Percentiles rank a stretch among this genome's conserved stretches.
These are phyloP conservation scores for Fusarium stilboides DNA, from an alignment of 2,329 filamentous ascomycete species.

Conservation along the genomic window DNA sequence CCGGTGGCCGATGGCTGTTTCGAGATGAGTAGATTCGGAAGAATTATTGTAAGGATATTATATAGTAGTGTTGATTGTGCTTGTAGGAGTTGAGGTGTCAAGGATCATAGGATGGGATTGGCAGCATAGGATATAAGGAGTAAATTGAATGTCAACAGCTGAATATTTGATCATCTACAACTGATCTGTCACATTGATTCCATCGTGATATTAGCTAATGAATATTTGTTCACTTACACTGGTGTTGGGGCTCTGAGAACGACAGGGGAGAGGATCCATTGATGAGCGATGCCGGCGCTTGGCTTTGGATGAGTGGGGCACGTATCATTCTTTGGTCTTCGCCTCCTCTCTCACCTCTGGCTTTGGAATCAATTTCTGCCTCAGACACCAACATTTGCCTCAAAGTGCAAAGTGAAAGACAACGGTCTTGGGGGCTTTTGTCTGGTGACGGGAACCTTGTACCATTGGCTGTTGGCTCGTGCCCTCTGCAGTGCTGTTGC, in stretches of 20 bases:
- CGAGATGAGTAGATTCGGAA: conserved; percentile 75
- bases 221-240: neutral
- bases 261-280: conserved; percentile 21
- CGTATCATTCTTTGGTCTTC: conserved; percentile 2
- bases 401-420: neutral
- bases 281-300: conserved; percentile 37
- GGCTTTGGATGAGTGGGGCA: conserved; percentile 32
- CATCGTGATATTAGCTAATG: neutral
- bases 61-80: conserved; percentile 9
- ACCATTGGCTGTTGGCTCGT: conserved; percentile 27
- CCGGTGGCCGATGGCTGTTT: conserved; percentile 84
- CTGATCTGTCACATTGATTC: neutral
- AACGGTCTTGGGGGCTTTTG: neutral
- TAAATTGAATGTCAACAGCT: neutral
- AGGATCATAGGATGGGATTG: neutral
- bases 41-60: neutral
- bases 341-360: conserved; percentile 4
- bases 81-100: conserved; percentile 13
- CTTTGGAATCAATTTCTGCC: conserved; percentile 44
- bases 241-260: neutral
- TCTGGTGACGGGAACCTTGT: conserved; percentile 5
- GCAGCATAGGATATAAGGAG: conserved; percentile 5
- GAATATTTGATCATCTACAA: neutral
- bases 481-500: conserved; percentile 17
- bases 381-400: conserved; percentile 50